These are phyloP conservation scores for Solanum corneliomulleri DNA, from an alignment of 257 asterid species.

Conservation along the genomic window DNA sequence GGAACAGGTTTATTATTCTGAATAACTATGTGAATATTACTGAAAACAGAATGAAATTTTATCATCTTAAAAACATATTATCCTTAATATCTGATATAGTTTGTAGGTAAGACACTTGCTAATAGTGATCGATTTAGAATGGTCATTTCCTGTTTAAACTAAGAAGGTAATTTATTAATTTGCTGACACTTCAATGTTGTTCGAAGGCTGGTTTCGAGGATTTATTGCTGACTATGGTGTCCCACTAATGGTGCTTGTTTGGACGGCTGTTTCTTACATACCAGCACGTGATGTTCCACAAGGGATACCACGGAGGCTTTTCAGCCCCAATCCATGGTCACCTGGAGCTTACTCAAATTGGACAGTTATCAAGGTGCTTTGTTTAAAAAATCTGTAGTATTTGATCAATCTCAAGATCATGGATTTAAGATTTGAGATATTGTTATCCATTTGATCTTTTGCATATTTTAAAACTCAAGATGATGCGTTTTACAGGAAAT, in stretches of 20 bases:
- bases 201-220: conserved; percentile 79
- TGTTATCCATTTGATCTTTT: background rate
- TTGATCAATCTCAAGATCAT: background rate
- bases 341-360: conserved; percentile 88
- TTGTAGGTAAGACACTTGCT: background rate
- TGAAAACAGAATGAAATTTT: background rate
- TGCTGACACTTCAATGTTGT: conserved; percentile 9
- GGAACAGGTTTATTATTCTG: conserved; percentile 56
- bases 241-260: conserved; percentile 84
- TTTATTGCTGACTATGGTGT: conserved; percentile 94
- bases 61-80: background rate
- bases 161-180: background rate
- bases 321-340: conserved; percentile 99
- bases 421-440: background rate
- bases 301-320: conserved; percentile 83
- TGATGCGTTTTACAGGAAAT: conserved; percentile 51
- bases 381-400: background rate
- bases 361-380: conserved; percentile 85
- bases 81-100: background rate
- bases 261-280: conserved; percentile 86
- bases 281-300: conserved; percentile 64
- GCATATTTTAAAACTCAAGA: background rate
- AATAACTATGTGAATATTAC: background rate
- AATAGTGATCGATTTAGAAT: background rate
- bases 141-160: background rate